A percentile compares a stretch with the other conserved stretches of the same genome.
phyloP scores from a whole-genome alignment of 2,329 filamentous ascomycete species.

The Nemania abortiva region DNA sequence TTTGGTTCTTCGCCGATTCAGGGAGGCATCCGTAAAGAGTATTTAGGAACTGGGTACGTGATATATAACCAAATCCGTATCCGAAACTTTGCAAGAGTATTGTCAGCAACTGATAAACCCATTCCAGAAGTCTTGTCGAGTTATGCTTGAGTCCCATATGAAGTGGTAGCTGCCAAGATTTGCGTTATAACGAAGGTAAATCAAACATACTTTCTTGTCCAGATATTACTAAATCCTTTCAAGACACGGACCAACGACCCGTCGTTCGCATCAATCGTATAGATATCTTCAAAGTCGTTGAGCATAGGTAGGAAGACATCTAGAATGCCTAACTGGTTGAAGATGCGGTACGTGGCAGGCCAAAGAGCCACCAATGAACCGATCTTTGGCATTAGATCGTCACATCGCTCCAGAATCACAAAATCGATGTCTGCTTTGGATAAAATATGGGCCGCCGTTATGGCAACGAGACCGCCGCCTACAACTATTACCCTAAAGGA shows the following conservation, averaged over 20 bases:
- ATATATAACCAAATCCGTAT: slow-evolving; percentile 34
- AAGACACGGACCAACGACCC: slow-evolving; percentile 19
- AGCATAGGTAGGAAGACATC: slow-evolving; percentile 32
- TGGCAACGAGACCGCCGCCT: slow-evolving; percentile 46
- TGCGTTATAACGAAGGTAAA: neutral
- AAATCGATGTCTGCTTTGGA: slow-evolving; percentile 45
- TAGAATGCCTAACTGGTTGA: slow-evolving; percentile 44
- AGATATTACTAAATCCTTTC: slow-evolving; percentile 1
- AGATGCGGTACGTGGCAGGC: slow-evolving; percentile 44
- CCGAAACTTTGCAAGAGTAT: slow-evolving; percentile 39
- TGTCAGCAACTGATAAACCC: neutral
- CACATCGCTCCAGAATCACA: slow-evolving; percentile 44
- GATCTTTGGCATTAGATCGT: slow-evolving; percentile 34
- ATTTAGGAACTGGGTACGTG: slow-evolving; percentile 43
- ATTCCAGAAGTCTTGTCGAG: neutral
- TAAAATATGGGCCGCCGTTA: slow-evolving; percentile 46
- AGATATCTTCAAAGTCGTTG: slow-evolving; percentile 15
- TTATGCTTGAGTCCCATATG: neutral
- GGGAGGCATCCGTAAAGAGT: slow-evolving; percentile 41
- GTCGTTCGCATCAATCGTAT: slow-evolving; percentile 36
- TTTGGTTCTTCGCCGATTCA: slow-evolving; percentile 35
- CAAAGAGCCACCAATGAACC: slow-evolving; percentile 44
- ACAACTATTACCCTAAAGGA: slow-evolving; percentile 46
- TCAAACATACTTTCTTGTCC: slow-evolving; percentile 34
- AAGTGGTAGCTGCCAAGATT: neutral